Evolutionary conservation across 495 filamentous ascomycete species (phyloP), one percentile per base, ranked within the genome.

Genomic region (Penicillium argentinense): DNA sequence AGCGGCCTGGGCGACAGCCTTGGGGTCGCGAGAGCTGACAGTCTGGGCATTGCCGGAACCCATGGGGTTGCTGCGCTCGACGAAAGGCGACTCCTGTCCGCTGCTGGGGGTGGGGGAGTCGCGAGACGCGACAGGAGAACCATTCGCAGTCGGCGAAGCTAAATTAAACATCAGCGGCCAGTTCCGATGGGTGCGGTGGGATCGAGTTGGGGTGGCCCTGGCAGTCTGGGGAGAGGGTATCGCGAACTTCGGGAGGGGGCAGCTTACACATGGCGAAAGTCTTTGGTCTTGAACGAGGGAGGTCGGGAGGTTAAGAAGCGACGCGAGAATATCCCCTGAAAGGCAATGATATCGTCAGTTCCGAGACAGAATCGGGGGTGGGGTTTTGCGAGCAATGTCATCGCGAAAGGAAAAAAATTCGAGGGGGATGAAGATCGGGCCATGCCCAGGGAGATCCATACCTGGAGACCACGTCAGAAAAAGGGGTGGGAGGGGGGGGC

Each of bases 1-100:
- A 53, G 86, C 81, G 61, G 86, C 83, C 64, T 85, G 81, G 42
- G 84, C 85, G 23, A 75, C 83, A 45, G 85, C 88, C 69, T 92
- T 89, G 41, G 87, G 84, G 77, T 97, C 89, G 75, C 85, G 88
- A 54, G 85, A 89, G 69, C 77, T 79, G 62, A 86, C 81, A 42
- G 83, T 86, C 60, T 81, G 87, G 62, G 76, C 79, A 60, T 65
- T 75, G 37, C 73, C 74, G 51, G 75, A 77, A 55, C 76, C 78
- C 77, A 79, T 78, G 26, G 77, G 72, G 72, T 80, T 89, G 64
- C 73, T 80, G 59, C 77, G 76, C 54, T 83, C 79, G 34, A 78
- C 74, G 55, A 73, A 75, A 25, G 81, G 80, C 42, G 80, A 78
- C 9, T 75, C 66, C 22, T 76, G 74, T 67, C 82, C 80, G 64